Conservation (phyloP, 2,329 filamentous ascomycete species). For the Alternaria incomplexa region DNA sequence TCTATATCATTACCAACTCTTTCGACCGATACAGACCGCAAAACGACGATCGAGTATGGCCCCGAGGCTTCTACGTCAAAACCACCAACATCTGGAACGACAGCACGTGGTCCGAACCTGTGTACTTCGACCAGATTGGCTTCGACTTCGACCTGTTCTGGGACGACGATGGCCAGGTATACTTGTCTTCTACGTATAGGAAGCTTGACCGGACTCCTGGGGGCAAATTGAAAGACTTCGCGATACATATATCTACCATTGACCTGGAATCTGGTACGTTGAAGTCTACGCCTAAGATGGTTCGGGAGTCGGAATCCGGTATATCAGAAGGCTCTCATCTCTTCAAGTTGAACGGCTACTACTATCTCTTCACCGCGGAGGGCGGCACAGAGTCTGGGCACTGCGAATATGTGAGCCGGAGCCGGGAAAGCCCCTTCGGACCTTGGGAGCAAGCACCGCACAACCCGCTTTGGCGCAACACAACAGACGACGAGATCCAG, state of each 20-base stretch:
- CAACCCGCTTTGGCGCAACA: slow-evolving; percentile 44
- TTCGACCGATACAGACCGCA: slow-evolving; percentile 31
- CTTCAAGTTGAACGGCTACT: slow-evolving; percentile 28
- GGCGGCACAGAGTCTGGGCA: slow-evolving; percentile 47
- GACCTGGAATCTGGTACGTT: slow-evolving; percentile 39
- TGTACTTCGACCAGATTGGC: slow-evolving; percentile 31
- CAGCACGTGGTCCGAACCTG: slow-evolving; percentile 28
- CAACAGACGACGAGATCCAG: slow-evolving; percentile 40
- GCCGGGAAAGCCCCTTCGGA: slow-evolving; percentile 47
- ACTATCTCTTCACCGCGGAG: slow-evolving; percentile 41
- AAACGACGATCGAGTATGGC: slow-evolving; percentile 49
- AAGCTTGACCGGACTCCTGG: slow-evolving; percentile 21
- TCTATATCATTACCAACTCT: slow-evolving; percentile 32
- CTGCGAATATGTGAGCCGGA: slow-evolving; percentile 60
- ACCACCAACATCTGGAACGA: slow-evolving; percentile 25
- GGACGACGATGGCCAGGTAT: slow-evolving; percentile 61
- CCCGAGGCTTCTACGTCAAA: slow-evolving; percentile 56
- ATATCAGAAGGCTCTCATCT: slow-evolving; percentile 47
- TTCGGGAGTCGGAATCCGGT: slow-evolving; percentile 33
- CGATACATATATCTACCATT: slow-evolving; percentile 38
- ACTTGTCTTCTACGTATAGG: slow-evolving; percentile 37
- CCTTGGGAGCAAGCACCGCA: slow-evolving; percentile 49
- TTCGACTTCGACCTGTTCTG: slow-evolving; percentile 53
- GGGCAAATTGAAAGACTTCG: slow-evolving; percentile 32
- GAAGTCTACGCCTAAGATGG: slow-evolving; percentile 19